A percentile compares a stretch with the other conserved stretches of the same genome.
These are phyloP conservation scores for Botrytis cinerea DNA, from an alignment of 2,329 filamentous ascomycete genomes.

Conservation along the genomic window DNA sequence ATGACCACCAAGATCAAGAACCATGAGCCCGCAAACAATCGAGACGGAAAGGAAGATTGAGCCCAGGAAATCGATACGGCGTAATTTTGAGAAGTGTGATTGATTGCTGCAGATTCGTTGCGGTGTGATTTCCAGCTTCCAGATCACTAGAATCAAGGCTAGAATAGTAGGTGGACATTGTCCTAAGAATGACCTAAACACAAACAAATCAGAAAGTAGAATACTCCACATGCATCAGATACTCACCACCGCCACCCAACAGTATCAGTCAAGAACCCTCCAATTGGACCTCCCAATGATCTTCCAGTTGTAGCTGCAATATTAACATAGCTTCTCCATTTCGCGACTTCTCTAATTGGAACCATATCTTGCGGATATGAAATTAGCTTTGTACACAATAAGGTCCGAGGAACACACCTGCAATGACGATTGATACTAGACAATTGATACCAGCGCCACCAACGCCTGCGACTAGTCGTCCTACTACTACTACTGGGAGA, in stretches of 20 bases:
- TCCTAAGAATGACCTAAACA: slow-evolving; percentile 52
- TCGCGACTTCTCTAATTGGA: slow-evolving; percentile 53
- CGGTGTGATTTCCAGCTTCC: slow-evolving; percentile 26
- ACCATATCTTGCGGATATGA: slow-evolving; percentile 47
- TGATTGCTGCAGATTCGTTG: slow-evolving; percentile 29
- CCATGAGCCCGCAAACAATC: slow-evolving; percentile 49
- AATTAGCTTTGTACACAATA: neutral
- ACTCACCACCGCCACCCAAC: slow-evolving; percentile 66
- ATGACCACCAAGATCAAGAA: slow-evolving; percentile 53
- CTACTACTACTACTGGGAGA: slow-evolving; percentile 53
- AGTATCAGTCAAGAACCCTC: slow-evolving; percentile 59
- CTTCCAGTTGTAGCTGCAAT: slow-evolving; percentile 54
- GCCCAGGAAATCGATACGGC: slow-evolving; percentile 60
- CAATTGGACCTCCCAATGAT: slow-evolving; percentile 56
- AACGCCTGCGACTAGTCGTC: slow-evolving; percentile 53
- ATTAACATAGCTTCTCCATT: slow-evolving; percentile 57
- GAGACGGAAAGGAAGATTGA: slow-evolving; percentile 48
- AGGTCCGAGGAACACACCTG: slow-evolving; percentile 43
- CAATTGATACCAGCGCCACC: slow-evolving; percentile 54
- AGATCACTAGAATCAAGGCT: slow-evolving; percentile 48
- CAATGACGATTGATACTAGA: slow-evolving; percentile 54
- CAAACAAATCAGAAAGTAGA: neutral
- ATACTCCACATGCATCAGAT: neutral
- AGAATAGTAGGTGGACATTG: slow-evolving; percentile 57
- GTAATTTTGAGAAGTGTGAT: slow-evolving; percentile 29